Evolutionary conservation across 2,329 filamentous ascomycete genomes (phyloP), one percentile per base, ranked within the genome.

Genomic region (Sphaerulina musiva): DNA sequence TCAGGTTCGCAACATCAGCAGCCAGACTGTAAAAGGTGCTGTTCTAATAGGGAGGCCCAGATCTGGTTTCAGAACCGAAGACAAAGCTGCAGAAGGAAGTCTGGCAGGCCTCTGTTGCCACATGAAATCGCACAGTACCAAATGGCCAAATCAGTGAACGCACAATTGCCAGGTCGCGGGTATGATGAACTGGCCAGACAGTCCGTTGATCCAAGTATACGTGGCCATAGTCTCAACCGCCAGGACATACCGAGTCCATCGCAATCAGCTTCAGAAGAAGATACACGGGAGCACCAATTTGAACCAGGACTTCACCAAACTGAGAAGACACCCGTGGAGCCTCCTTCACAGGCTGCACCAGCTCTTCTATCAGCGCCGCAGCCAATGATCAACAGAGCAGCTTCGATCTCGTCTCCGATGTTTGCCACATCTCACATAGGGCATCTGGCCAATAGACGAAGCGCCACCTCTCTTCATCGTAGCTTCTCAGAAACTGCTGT

Each of bases 31-130:
- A 26, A 17, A 32, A 4, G 5, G 26, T 31, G 20, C n/a, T 51
- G 38, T 43, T 58, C 42, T 62, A 31, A 51, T 20, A 3, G 3
- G 40, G 12, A 8, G 8, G 4, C 38, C 23, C 32, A 96, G 92
- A 95, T 96, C 64, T 97, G 92, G 92, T 96, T 96, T 73, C 92
- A 96, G 68, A 96, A 96, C 68, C 83, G 90, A 67, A 82, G 92
- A 61, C 92, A 97, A 71, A 95, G 95, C 72, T 89, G 95, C 70
- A 82, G 92, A 64, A 83, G 92, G 62, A 95, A 92, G 75, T 89
- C 89, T 52, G 48, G 48, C 1, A 86, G 88, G 63, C 90, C 91
- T 45, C 78, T 95, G 38, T 82, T 88, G 29, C 81, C 85, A 8
- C 84, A 90, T 69, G 89, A 93, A 69, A 80, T 92, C 51, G 82